Conservation (phyloP, 108 stramenopile genomes). For the Pseudonitzschia pungens region DNA sequence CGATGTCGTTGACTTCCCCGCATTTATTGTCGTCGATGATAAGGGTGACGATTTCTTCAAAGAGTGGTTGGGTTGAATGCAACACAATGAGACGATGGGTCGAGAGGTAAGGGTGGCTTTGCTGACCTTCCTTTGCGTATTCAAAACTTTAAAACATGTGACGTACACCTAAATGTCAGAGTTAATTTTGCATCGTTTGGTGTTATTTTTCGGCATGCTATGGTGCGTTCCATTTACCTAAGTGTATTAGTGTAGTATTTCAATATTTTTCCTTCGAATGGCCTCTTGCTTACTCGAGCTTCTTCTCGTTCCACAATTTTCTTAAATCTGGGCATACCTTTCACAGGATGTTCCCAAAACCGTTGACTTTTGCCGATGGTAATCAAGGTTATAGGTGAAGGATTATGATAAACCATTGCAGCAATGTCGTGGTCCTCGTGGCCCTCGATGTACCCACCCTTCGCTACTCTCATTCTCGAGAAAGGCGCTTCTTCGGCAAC, state of each 20-base stretch:
- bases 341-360: slow-evolving; percentile 63
- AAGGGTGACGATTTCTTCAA: slow-evolving; percentile 96
- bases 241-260: background rate
- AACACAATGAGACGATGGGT: background rate
- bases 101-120: background rate
- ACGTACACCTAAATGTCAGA: too few relatives aligned
- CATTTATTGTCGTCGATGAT: slow-evolving; percentile 96
- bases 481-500: slow-evolving; percentile 31
- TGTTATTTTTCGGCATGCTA: too few relatives aligned
- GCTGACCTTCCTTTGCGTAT: too few relatives aligned
- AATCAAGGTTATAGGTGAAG: slow-evolving; percentile 24
- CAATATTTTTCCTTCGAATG: slow-evolving; percentile 41
- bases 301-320: slow-evolving; percentile 37
- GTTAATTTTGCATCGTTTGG: too few relatives aligned
- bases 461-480: slow-evolving; percentile 21
- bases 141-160: too few relatives aligned
- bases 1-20: slow-evolving; percentile 94
- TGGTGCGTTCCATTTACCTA: too few relatives aligned
- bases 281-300: slow-evolving; percentile 31
- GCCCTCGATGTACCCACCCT: slow-evolving; percentile 46
- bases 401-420: slow-evolving; percentile 44
- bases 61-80: slow-evolving; percentile 82
- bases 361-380: slow-evolving; percentile 38
- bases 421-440: slow-evolving; percentile 59
- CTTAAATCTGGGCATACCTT: slow-evolving; percentile 41